Evolutionary conservation across 2,329 filamentous ascomycete genomes (phyloP).

Genomic region (Spiromastix sp.): DNA sequence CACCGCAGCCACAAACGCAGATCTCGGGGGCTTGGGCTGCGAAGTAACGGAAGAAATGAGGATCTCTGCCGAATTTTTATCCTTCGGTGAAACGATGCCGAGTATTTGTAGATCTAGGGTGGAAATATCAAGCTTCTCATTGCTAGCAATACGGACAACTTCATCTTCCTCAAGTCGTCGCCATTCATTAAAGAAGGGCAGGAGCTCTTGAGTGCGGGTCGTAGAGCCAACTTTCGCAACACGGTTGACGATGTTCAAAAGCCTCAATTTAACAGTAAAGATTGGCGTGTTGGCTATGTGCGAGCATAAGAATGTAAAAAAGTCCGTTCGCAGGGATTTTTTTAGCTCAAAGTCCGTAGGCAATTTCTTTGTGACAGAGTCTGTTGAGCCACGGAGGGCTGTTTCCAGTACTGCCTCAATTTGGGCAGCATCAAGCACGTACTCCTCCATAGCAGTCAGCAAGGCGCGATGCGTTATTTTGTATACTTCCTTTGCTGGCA

Average conservation of each 20-base stretch:
- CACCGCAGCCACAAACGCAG: slow-evolving; percentile 50
- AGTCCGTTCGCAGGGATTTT: slow-evolving; percentile 51
- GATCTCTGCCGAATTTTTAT: slow-evolving; percentile 46
- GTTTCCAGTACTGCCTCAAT: slow-evolving; percentile 54
- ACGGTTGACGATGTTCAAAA: slow-evolving; percentile 63
- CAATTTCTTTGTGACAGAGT: slow-evolving; percentile 27
- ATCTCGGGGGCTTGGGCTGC: slow-evolving; percentile 32
- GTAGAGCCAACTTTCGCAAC: slow-evolving; percentile 63
- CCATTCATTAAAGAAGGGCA: slow-evolving; percentile 67
- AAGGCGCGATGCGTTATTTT: slow-evolving; percentile 57
- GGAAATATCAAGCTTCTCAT: slow-evolving; percentile 37
- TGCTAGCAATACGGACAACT: slow-evolving; percentile 39
- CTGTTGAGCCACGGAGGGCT: slow-evolving; percentile 43
- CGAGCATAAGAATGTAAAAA: slow-evolving; percentile 63
- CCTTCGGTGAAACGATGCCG: slow-evolving; percentile 43
- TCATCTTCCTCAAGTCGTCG: slow-evolving; percentile 43
- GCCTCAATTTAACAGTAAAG: slow-evolving; percentile 55
- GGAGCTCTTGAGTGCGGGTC: slow-evolving; percentile 61
- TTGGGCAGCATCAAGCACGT: slow-evolving; percentile 65
- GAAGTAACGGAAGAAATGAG: slow-evolving; percentile 42
- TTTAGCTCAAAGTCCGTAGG: slow-evolving; percentile 42
- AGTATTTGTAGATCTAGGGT: slow-evolving; percentile 46
- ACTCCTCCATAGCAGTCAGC: slow-evolving; percentile 74
- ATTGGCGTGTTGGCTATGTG: slow-evolving; percentile 62
- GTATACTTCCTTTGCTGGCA: slow-evolving; percentile 47